Evolutionary conservation across 257 asterid species (phyloP).

Genomic region (Dorcoceras hygrometricum): DNA sequence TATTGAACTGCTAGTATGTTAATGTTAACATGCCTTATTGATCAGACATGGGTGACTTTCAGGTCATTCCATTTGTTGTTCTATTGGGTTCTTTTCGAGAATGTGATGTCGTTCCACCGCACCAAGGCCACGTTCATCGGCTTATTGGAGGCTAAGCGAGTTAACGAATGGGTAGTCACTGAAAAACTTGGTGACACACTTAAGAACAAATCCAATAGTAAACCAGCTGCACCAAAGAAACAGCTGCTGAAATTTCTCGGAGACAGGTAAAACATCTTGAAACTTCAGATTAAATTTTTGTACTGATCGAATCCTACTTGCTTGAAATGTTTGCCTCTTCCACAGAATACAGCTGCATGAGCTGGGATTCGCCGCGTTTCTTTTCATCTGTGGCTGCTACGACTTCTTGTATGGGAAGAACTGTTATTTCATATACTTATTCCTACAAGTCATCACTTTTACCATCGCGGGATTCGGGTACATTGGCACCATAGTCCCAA

Average conservation of each 20-base stretch:
- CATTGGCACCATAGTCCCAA: constrained; percentile 78
- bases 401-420: constrained; percentile 79
- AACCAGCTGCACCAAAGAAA: constrained; percentile 37
- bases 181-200: constrained; percentile 87
- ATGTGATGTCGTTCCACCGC: constrained; percentile 93
- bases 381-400: constrained; percentile 86
- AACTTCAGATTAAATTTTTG: not conserved
- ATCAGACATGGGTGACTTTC: constrained; percentile 17
- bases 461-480: constrained; percentile 88
- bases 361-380: constrained; percentile 70
- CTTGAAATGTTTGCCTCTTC: not conserved
- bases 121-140: constrained; percentile 96
- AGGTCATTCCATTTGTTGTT: constrained; percentile 88
- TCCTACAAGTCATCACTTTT: constrained; percentile 81
- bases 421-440: constrained; percentile 71
- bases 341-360: constrained; percentile 67
- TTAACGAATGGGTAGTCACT: constrained; percentile 96
- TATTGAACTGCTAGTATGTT: not conserved
- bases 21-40: not conserved
- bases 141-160: constrained; percentile 76
- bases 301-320: not conserved
- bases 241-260: constrained; percentile 44
- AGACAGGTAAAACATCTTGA: constrained; percentile 50
- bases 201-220: constrained; percentile 54
- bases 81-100: constrained; percentile 97